Evolutionary conservation across 1,284 basidiomycete species (phyloP).

Genomic region (Boletus semigastroideus): DNA sequence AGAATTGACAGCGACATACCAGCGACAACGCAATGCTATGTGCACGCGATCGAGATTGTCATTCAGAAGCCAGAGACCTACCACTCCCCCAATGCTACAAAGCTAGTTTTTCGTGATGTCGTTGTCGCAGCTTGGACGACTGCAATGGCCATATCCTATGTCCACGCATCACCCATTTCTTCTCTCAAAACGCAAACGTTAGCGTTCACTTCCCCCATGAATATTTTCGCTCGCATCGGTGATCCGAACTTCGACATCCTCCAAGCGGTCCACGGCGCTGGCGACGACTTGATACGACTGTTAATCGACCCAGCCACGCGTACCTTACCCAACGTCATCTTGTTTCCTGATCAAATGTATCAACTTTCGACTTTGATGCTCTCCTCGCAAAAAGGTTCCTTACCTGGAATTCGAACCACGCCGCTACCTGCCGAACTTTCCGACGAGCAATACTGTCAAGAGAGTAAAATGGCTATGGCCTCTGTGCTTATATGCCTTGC

Average conservation of each 20-base stretch:
- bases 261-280: slow-evolving; percentile 35
- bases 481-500: slow-evolving; percentile 57
- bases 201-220: slow-evolving; percentile 18
- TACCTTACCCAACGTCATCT: slow-evolving; percentile 43
- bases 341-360: slow-evolving; percentile 44
- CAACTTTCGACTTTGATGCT: slow-evolving; percentile 40
- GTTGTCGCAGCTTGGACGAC: slow-evolving; percentile 37
- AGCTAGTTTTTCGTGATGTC: slow-evolving; percentile 35
- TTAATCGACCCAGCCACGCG: slow-evolving; percentile 37
- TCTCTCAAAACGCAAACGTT: slow-evolving; percentile 17
- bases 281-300: slow-evolving; percentile 32
- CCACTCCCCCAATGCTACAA: slow-evolving; percentile 15
- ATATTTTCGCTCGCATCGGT: slow-evolving; percentile 24
- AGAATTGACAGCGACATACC: slow-evolving; percentile 32
- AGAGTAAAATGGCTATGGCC: slow-evolving; percentile 45
- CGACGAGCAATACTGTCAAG: slow-evolving; percentile 20
- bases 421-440: slow-evolving; percentile 22
- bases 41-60: slow-evolving; percentile 37
- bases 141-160: slow-evolving; percentile 27
- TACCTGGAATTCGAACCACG: slow-evolving; percentile 38
- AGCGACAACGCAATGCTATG: slow-evolving; percentile 37
- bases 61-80: slow-evolving; percentile 29
- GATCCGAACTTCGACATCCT: slow-evolving; percentile 34
- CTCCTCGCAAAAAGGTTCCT: slow-evolving; percentile 34
- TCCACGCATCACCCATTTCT: slow-evolving; percentile 22